phyloP scores from a whole-genome alignment of 176 grass and related monocot genomes.

The Hyparrhenia diplandra region DNA sequence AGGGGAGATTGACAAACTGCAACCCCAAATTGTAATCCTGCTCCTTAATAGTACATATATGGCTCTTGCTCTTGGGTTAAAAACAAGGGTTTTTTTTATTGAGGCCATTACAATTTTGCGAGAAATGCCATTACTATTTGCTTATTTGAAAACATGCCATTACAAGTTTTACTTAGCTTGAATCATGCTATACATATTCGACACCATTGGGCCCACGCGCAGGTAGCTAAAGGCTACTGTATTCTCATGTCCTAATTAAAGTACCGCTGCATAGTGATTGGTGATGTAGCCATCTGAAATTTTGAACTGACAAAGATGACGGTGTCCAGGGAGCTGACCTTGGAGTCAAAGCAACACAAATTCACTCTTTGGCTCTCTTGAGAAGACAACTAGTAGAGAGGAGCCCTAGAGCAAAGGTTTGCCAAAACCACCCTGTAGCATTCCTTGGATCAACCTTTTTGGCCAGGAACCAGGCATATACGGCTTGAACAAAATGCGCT shows the following conservation, averaged over 20 bases:
- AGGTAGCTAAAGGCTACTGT: too few species aligned
- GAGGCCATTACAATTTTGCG: too few species aligned
- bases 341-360: neutral
- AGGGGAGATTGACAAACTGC: neutral
- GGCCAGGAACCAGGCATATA: constrained; percentile 66
- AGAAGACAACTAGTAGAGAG: constrained; percentile 11
- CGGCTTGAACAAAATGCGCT: constrained; percentile 40
- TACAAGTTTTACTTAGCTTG: too few species aligned
- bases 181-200: too few species aligned
- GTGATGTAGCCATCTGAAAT: neutral
- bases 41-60: too few species aligned
- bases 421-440: constrained; percentile 80
- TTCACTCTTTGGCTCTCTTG: neutral
- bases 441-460: constrained; percentile 63
- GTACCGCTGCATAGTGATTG: too few species aligned
- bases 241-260: too few species aligned
- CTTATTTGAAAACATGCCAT: too few species aligned
- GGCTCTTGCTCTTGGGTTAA: too few species aligned
- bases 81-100: too few species aligned
- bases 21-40: neutral
- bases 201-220: too few species aligned
- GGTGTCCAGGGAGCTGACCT: neutral
- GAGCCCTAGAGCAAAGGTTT: constrained; percentile 49
- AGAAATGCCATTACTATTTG: too few species aligned
- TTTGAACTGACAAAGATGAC: neutral